Conservation (phyloP, 257 asterid genomes). For the Solanum tacnaense region DNA sequence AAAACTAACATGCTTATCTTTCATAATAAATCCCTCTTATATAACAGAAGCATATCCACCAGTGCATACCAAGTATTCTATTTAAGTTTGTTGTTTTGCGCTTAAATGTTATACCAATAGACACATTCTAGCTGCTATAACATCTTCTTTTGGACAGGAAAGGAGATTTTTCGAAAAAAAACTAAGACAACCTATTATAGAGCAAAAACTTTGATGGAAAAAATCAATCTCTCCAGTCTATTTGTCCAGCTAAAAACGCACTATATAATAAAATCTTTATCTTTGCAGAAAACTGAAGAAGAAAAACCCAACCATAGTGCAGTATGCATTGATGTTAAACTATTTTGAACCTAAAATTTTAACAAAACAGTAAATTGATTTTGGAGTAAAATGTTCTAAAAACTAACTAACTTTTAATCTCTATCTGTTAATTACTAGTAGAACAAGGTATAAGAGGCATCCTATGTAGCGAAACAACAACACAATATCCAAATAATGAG, state of each 20-base stretch:
- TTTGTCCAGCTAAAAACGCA: not conserved
- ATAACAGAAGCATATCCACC: too few relatives aligned
- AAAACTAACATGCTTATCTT: too few relatives aligned
- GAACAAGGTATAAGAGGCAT: too few relatives aligned
- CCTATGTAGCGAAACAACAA: not conserved
- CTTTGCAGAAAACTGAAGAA: not conserved
- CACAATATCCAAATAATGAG: not conserved
- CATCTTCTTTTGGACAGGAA: too few relatives aligned
- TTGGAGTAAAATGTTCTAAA: not conserved
- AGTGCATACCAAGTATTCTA: too few relatives aligned
- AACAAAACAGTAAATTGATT: not conserved
- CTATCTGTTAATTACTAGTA: too few relatives aligned
- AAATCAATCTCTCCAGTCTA: not conserved
- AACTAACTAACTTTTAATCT: too few relatives aligned
- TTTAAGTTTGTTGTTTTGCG: too few relatives aligned
- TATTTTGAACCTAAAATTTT: not conserved
- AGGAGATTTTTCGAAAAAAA: not conserved
- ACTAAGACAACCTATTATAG: not conserved
- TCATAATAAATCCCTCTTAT: too few relatives aligned
- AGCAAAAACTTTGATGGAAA: not conserved
- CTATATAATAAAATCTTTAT: not conserved
- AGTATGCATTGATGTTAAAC: not conserved
- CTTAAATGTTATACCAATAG: too few relatives aligned
- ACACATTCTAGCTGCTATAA: too few relatives aligned
- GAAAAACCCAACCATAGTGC: not conserved